phyloP scores from a whole-genome alignment of 192 early-diverging fungal species.

The Martensiomyces pterosporus region DNA sequence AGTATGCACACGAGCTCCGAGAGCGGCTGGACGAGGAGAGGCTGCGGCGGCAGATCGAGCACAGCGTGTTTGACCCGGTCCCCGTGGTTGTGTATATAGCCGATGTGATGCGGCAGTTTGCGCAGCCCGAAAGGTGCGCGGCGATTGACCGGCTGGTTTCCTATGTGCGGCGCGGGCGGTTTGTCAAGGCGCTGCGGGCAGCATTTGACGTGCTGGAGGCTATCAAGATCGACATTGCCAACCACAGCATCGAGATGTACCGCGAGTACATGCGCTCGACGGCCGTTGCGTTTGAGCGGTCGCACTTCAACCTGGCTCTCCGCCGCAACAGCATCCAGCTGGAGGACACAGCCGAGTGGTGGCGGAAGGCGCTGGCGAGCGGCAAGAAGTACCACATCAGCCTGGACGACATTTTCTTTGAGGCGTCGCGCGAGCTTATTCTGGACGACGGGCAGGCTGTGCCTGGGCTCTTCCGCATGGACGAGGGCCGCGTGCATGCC shows the following conservation, averaged over 20 bases:
- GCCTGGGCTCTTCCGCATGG: constrained; percentile 44
- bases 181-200: constrained; percentile 59
- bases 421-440: constrained; percentile 32
- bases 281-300: constrained; percentile 64
- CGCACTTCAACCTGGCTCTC: constrained; percentile 53
- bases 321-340: constrained; percentile 24
- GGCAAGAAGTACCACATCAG: constrained; percentile 9
- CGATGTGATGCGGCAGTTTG: constrained; percentile 60
- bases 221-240: constrained; percentile 61
- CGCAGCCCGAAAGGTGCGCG: constrained; percentile 62
- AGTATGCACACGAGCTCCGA: constrained; percentile 32
- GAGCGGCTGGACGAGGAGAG: constrained; percentile 57
- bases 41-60: constrained; percentile 60
- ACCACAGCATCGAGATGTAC: constrained; percentile 62
- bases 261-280: constrained; percentile 66
- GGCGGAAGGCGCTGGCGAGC: constrained; percentile 21
- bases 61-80: constrained; percentile 61
- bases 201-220: constrained; percentile 62
- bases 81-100: constrained; percentile 59
- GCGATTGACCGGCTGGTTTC: constrained; percentile 59
- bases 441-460: constrained; percentile 34
- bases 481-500: constrained; percentile 34
- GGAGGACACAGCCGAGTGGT: constrained; percentile 35
- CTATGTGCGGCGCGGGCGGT: constrained; percentile 55
- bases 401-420: constrained; percentile 26